phyloP scores from a whole-genome alignment of 129 eudicot species.

The Flaveria bidentis region DNA sequence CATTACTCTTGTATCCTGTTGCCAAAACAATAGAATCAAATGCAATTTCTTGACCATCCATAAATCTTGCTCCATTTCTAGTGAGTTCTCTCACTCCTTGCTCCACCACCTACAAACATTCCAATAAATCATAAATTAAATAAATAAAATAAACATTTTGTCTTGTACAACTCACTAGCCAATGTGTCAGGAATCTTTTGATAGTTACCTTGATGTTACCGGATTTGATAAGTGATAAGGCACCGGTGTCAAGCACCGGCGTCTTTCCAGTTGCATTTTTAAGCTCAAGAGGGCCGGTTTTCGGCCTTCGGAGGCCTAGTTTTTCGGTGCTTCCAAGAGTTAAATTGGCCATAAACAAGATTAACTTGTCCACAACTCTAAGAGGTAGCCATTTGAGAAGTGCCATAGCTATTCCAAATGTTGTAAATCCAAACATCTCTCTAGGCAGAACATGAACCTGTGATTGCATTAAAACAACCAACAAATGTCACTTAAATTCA shows the following conservation, averaged over 20 bases:
- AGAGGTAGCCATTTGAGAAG: slow-evolving; percentile 87
- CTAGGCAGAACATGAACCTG: slow-evolving; percentile 90
- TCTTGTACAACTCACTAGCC: neutral
- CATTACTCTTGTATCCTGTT: slow-evolving; percentile 91
- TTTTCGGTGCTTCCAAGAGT: slow-evolving; percentile 67
- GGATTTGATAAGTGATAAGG: slow-evolving; percentile 65
- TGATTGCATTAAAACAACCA: slow-evolving; percentile 27
- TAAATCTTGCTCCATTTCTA: slow-evolving; percentile 69
- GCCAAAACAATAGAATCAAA: slow-evolving; percentile 82
- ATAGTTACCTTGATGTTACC: slow-evolving; percentile 75
- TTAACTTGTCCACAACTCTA: slow-evolving; percentile 65
- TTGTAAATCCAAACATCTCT: slow-evolving; percentile 86
- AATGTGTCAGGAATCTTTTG: slow-evolving; percentile 33
- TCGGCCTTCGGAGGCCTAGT: slow-evolving; percentile 70
- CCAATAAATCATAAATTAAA: slow-evolving; percentile 6
- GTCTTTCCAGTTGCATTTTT: slow-evolving; percentile 88
- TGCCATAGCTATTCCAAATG: slow-evolving; percentile 73
- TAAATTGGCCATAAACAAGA: slow-evolving; percentile 55
- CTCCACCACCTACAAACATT: slow-evolving; percentile 58
- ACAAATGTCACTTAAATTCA: slow-evolving; percentile 29
- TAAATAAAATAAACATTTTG: neutral
- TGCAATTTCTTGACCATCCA: slow-evolving; percentile 71
- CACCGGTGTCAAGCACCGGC: slow-evolving; percentile 89
- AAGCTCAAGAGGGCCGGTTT: slow-evolving; percentile 86
- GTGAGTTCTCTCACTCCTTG: slow-evolving; percentile 76